phyloP scores from a whole-genome alignment of 2,329 filamentous ascomycete genomes.

The Diaporthe nobilis region DNA sequence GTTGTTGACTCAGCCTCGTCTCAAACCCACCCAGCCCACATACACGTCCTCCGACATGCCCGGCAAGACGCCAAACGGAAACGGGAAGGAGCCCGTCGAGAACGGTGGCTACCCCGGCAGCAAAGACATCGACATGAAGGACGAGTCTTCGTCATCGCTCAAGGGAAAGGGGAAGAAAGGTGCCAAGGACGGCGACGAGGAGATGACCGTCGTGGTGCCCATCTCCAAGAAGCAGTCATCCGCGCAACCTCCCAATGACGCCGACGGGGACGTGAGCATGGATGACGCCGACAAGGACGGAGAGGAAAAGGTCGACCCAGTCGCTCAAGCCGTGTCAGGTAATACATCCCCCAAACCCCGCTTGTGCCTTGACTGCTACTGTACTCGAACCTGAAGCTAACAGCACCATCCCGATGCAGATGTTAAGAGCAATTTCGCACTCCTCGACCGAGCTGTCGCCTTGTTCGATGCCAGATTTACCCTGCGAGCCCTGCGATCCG shows the following conservation, averaged over 20 bases:
- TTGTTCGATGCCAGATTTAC: conserved; percentile 97
- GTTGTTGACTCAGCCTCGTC: conserved; percentile 34
- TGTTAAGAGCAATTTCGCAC: conserved; percentile 92
- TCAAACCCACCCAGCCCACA: conserved; percentile 13
- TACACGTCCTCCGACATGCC: conserved; percentile 67
- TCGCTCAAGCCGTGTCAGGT: conserved; percentile 73
- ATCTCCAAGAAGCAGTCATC: conserved; percentile 77
- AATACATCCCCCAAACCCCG: conserved; percentile 48
- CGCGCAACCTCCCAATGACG: conserved; percentile 68
- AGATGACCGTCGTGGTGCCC: conserved; percentile 87
- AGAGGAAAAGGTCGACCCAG: conserved; percentile 72
- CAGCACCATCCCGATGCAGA: conserved; percentile 66
- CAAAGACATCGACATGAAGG: conserved; percentile 80
- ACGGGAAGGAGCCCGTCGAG: conserved; percentile 78
- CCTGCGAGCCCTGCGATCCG: conserved; percentile 92
- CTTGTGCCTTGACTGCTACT: background rate
- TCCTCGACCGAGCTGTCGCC: conserved; percentile 91
- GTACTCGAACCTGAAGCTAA: conserved; percentile 16
- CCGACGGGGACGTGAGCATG: conserved; percentile 81
- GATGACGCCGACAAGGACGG: conserved; percentile 69
- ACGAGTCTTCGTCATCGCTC: conserved; percentile 59
- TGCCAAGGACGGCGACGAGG: conserved; percentile 77
- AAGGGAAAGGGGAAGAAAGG: conserved; percentile 77
- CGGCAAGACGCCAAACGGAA: conserved; percentile 80
- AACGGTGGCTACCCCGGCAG: conserved; percentile 75